Percentiles rank a stretch among this genome's conserved stretches.
phyloP scores from a whole-genome alignment of 75 land plant genomes.

The Cunninghamia lanceolata region DNA sequence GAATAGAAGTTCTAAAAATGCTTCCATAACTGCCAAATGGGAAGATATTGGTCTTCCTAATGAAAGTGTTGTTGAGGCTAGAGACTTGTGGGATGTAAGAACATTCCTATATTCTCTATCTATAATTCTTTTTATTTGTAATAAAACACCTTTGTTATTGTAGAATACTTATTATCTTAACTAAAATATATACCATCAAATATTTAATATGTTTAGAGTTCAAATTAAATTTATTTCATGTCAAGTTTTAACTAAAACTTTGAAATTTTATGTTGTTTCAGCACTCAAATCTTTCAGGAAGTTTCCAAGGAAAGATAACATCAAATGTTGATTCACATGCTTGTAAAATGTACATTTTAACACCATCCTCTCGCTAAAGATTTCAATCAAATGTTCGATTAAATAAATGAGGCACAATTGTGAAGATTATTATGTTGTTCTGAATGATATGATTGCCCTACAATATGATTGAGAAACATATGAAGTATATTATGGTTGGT shows the following conservation, averaged over 20 bases:
- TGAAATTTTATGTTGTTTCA: neutral
- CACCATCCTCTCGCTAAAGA: neutral
- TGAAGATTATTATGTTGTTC: too few species aligned
- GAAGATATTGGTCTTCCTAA: conserved; percentile 51
- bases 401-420: neutral
- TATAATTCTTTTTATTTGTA: neutral
- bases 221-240: neutral
- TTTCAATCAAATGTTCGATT: neutral
- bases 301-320: neutral
- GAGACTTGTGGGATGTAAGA: conserved; percentile 77
- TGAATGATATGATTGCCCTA: too few species aligned
- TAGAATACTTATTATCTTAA: neutral
- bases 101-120: neutral
- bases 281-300: neutral
- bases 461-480: too few species aligned
- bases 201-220: neutral
- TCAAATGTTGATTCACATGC: conserved; percentile 32
- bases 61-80: conserved; percentile 32
- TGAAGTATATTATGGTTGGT: too few species aligned
- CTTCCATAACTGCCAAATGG: conserved; percentile 58
- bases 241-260: too few species aligned
- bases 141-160: neutral
- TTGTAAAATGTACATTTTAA: conserved; percentile 27
- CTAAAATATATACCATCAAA: neutral
- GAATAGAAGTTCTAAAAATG: conserved; percentile 49